These are phyloP conservation scores for Combretum micranthum DNA, from an alignment of 345 rosid genomes.

Conservation along the genomic window DNA sequence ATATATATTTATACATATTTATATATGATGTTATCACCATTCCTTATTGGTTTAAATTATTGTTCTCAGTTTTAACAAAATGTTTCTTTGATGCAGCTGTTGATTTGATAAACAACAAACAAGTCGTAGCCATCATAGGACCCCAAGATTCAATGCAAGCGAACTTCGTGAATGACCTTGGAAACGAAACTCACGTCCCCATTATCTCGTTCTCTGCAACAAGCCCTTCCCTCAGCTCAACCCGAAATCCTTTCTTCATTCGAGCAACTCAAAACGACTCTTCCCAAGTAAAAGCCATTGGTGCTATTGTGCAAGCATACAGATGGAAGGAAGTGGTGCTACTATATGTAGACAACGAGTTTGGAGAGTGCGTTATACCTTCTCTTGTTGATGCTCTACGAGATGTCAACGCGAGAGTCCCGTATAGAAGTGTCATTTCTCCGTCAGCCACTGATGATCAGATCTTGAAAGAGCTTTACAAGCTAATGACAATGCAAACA, in stretches of 20 bases:
- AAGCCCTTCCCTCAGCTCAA: conserved; percentile 19
- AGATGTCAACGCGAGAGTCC: conserved; percentile 12
- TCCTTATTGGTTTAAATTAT: too few relatives aligned
- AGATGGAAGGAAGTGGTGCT: conserved; percentile 30
- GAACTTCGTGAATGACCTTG: conserved; percentile 20
- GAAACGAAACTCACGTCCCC: conserved; percentile 29
- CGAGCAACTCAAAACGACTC: conserved; percentile 22
- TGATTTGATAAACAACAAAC: conserved; percentile 27
- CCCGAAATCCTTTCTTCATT: conserved; percentile 14
- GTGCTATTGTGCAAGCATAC: conserved; percentile 17
- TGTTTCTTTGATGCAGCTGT: conserved; percentile 15
- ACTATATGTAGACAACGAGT: conserved; percentile 29
- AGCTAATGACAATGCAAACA: conserved; percentile 21
- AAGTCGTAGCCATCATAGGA: conserved; percentile 37
- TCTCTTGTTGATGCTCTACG: conserved; percentile 22
- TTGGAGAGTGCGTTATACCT: conserved; percentile 25
- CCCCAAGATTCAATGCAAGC: conserved; percentile 26
- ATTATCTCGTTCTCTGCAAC: conserved; percentile 25
- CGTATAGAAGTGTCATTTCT: conserved; percentile 16
- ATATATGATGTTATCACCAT: too few relatives aligned
- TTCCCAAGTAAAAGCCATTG: conserved; percentile 23
- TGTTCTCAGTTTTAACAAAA: too few relatives aligned
- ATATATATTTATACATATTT: too few relatives aligned
- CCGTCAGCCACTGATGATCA: conserved; percentile 9
- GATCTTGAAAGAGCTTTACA: conserved; percentile 18